Evolutionary conservation across 1,284 basidiomycete species (phyloP).

Genomic region (Ustilago nuda): DNA sequence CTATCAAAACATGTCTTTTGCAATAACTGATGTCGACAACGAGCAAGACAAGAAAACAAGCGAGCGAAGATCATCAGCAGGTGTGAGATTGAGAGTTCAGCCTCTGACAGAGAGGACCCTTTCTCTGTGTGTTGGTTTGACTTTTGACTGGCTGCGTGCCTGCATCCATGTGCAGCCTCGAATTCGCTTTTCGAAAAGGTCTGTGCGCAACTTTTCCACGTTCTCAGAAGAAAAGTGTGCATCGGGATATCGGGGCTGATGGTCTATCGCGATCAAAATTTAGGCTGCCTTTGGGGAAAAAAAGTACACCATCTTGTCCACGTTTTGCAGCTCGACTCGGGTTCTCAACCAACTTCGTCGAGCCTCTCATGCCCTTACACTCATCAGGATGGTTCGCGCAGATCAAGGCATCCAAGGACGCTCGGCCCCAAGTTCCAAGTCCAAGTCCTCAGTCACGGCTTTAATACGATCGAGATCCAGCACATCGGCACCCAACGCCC

Average conservation of each 20-base stretch:
- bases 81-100: background rate
- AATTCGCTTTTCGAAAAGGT: background rate
- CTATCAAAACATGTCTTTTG: background rate
- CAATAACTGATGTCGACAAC: background rate
- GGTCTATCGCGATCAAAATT: slow-evolving; percentile 29
- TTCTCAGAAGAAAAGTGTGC: background rate
- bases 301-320: slow-evolving; percentile 14
- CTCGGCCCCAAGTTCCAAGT: slow-evolving; percentile 40
- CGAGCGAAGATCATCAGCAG: background rate
- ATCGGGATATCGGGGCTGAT: background rate
- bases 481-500: slow-evolving; percentile 17
- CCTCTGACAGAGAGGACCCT: slow-evolving; percentile 12
- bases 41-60: background rate
- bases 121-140: slow-evolving; percentile 9
- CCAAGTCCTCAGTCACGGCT: slow-evolving; percentile 33
- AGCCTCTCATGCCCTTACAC: background rate
- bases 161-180: background rate
- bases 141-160: slow-evolving; percentile 8
- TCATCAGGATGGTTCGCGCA: slow-evolving; percentile 25
- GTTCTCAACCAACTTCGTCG: background rate
- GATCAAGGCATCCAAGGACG: slow-evolving; percentile 42
- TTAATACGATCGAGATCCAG: slow-evolving; percentile 21
- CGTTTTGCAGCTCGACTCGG: background rate
- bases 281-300: background rate
- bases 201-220: slow-evolving; percentile 1